These are phyloP conservation scores for Trichophyton schoenleinii DNA, from an alignment of 2,329 filamentous ascomycete genomes.

Conservation along the genomic window DNA sequence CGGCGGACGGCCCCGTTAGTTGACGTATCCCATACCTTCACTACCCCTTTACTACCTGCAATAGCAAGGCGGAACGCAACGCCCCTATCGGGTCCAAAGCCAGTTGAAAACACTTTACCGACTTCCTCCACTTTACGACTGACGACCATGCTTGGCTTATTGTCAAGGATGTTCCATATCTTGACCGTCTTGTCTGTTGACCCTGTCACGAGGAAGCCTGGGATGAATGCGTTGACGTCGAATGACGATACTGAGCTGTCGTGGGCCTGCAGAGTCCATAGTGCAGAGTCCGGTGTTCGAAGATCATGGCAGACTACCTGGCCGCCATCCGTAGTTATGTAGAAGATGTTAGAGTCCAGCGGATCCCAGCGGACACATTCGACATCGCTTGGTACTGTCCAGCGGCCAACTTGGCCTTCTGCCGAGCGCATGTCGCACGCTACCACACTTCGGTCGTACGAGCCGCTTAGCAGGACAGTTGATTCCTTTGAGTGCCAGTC, in stretches of 20 bases:
- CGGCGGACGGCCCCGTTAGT: conserved; percentile 80
- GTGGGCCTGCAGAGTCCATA: conserved; percentile 94
- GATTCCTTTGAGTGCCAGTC: conserved; percentile 84
- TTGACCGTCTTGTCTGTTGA: conserved; percentile 93
- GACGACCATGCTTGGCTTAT: conserved; percentile 79
- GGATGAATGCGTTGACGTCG: conserved; percentile 78
- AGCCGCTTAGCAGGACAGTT: conserved; percentile 80
- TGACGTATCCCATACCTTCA: conserved; percentile 93
- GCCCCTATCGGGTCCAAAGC: conserved; percentile 78
- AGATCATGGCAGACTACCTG: conserved; percentile 86
- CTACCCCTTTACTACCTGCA: conserved; percentile 81
- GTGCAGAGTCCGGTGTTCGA: conserved; percentile 62
- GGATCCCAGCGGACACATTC: conserved; percentile 89
- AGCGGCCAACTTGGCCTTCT: conserved; percentile 65
- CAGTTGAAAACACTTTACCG: conserved; percentile 83
- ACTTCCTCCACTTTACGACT: conserved; percentile 86
- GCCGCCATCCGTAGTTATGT: conserved; percentile 83
- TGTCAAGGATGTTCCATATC: conserved; percentile 78
- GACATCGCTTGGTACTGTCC: conserved; percentile 92
- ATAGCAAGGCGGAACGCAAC: conserved; percentile 88
- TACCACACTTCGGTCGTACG: conserved; percentile 87
- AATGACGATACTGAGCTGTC: conserved; percentile 85
- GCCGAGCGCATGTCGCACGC: conserved; percentile 95
- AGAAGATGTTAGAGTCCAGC: conserved; percentile 87
- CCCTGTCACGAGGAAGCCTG: conserved; percentile 85